These are phyloP conservation scores for Mycena galericulata DNA, from an alignment of 768 basidiomycete species.

Conservation along the genomic window DNA sequence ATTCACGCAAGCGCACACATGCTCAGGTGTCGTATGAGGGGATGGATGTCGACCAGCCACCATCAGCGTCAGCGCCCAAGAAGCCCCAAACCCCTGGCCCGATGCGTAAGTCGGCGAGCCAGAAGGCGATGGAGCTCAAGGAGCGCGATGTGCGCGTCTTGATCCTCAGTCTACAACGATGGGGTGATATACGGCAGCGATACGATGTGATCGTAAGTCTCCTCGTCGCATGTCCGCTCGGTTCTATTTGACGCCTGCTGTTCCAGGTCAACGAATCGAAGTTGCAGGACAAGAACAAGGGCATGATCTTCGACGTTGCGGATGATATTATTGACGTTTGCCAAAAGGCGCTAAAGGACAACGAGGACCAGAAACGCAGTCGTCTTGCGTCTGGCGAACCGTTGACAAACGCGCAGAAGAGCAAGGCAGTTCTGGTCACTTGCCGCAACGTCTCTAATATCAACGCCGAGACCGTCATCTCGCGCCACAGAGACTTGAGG, in stretches of 20 bases:
- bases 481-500: constrained; percentile 88
- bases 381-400: constrained; percentile 88
- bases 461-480: constrained; percentile 97
- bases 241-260: constrained; percentile 16
- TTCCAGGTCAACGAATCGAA: constrained; percentile 87
- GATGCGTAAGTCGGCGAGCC: constrained; percentile 89
- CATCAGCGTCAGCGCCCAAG: constrained; percentile 71
- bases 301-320: constrained; percentile 89
- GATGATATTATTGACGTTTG: constrained; percentile 95
- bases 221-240: constrained; percentile 13
- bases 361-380: constrained; percentile 82
- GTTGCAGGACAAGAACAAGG: constrained; percentile 93
- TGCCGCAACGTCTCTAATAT: constrained; percentile 92
- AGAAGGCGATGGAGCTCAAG: constrained; percentile 96
- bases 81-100: constrained; percentile 77
- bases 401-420: constrained; percentile 92
- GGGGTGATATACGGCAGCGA: constrained; percentile 96
- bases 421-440: constrained; percentile 95
- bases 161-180: constrained; percentile 94
- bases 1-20: constrained; percentile 85
- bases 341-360: constrained; percentile 83
- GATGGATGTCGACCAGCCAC: constrained; percentile 88
- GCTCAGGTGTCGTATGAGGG: constrained; percentile 93
- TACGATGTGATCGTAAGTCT: constrained; percentile 92
- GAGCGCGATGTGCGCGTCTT: constrained; percentile 97